Percentiles rank a stretch among this genome's conserved stretches.
phyloP scores from a whole-genome alignment of 2,329 filamentous ascomycete genomes.

The Bertia moriformis region DNA sequence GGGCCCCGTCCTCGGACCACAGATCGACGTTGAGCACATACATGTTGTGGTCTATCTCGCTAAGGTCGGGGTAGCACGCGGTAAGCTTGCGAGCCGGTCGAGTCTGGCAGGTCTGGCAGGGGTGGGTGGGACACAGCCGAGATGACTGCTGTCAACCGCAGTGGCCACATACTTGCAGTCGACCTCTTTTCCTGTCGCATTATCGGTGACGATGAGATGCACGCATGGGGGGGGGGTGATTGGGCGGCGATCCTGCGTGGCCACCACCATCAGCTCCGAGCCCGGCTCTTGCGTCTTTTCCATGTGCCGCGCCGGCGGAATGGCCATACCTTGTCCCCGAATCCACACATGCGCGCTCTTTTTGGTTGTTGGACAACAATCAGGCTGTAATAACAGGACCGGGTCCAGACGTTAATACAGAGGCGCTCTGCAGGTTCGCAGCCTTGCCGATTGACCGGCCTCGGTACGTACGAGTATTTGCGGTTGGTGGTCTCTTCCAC shows the following conservation, averaged over 20 bases:
- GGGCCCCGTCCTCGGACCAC: slow-evolving; percentile 53
- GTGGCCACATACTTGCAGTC: slow-evolving; percentile 75
- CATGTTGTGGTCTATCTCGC: slow-evolving; percentile 32
- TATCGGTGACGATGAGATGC: slow-evolving; percentile 64
- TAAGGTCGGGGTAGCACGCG: too few species aligned
- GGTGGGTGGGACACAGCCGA: too few species aligned
- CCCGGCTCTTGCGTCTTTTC: not conserved
- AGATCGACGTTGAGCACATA: slow-evolving; percentile 53
- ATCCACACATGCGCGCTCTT: not conserved
- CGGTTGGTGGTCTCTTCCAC: not conserved
- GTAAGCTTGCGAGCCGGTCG: too few species aligned
- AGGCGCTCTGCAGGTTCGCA: too few species aligned
- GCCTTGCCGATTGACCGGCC: not conserved
- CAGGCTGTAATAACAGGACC: not conserved
- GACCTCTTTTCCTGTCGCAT: slow-evolving; percentile 62
- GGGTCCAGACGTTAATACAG: not conserved
- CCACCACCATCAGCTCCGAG: too few species aligned
- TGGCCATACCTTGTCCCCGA: not conserved
- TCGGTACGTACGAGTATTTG: not conserved
- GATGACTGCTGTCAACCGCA: too few species aligned
- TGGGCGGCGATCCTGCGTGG: slow-evolving; percentile 79
- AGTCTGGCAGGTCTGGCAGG: too few species aligned
- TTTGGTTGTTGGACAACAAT: not conserved
- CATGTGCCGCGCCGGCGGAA: not conserved
- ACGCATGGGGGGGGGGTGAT: slow-evolving; percentile 94